A percentile compares a stretch with the other conserved stretches of the same genome.
Evolutionary conservation across 352 stramenopile species (phyloP).

Genomic region (Phytophthora lateralis): DNA sequence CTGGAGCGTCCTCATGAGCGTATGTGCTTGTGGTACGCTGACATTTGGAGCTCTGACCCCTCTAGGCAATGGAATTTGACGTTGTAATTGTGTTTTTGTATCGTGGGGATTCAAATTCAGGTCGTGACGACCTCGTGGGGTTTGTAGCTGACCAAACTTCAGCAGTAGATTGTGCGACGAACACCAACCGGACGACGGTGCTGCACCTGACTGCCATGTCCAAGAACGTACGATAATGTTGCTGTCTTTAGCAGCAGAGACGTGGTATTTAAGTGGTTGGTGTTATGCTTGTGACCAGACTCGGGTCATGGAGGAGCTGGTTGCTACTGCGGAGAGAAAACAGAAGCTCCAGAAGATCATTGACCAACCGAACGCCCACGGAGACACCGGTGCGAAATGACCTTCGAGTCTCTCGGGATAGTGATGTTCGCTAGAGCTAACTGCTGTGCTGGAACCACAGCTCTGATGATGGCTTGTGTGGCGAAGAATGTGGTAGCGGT

Average conservation of each 20-base stretch:
- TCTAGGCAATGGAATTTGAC: not conserved
- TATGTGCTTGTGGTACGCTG: slow-evolving; percentile 65
- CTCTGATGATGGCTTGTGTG: slow-evolving; percentile 88
- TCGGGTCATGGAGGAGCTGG: slow-evolving; percentile 61
- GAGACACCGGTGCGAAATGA: slow-evolving; percentile 68
- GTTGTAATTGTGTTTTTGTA: slow-evolving; percentile 8
- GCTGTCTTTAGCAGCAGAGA: not conserved
- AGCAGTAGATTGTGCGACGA: slow-evolving; percentile 61
- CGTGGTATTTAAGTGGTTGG: not conserved
- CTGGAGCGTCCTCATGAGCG: slow-evolving; percentile 84
- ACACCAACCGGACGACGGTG: slow-evolving; percentile 72
- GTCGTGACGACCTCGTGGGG: slow-evolving; percentile 64
- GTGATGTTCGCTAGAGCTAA: not conserved
- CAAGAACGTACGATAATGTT: slow-evolving; percentile 51
- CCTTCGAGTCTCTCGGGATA: not conserved
- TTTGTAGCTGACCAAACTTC: slow-evolving; percentile 58
- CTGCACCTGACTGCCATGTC: slow-evolving; percentile 82
- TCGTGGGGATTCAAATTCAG: slow-evolving; percentile 31
- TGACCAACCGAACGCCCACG: slow-evolving; percentile 69
- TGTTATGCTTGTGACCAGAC: slow-evolving; percentile 32
- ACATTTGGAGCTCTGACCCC: not conserved
- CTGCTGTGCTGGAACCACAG: slow-evolving; percentile 27
- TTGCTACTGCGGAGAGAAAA: slow-evolving; percentile 47
- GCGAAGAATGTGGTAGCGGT: slow-evolving; percentile 70
- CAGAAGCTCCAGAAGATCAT: slow-evolving; percentile 55